These are phyloP conservation scores for Miamiensis avidus DNA, from an alignment of 169 alveolate species.

Conservation along the genomic window DNA sequence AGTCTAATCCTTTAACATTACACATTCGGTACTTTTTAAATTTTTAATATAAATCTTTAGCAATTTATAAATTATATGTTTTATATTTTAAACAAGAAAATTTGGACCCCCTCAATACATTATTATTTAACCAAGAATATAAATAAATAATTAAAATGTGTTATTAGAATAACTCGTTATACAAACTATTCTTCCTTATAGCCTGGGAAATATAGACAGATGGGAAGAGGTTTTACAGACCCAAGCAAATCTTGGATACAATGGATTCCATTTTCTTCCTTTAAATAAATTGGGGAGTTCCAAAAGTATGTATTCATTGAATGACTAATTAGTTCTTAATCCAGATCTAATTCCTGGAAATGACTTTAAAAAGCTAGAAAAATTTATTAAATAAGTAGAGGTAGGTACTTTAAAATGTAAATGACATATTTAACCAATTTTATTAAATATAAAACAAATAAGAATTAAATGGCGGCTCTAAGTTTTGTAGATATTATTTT, in stretches of 20 bases:
- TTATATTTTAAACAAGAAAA: background rate
- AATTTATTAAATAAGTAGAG: background rate
- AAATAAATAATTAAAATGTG: background rate
- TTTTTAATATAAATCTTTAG: background rate
- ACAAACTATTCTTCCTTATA: conserved; percentile 85
- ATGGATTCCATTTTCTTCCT: conserved; percentile 88
- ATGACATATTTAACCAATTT: no score
- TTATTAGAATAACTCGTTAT: conserved; percentile 37
- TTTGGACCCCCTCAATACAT: conserved; percentile 13
- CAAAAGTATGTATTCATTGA: conserved; percentile 70
- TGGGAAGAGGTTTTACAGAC: conserved; percentile 76
- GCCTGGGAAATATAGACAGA: conserved; percentile 83
- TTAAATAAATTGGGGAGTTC: conserved; percentile 77
- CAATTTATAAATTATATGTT: no score
- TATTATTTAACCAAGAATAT: conserved; percentile 7
- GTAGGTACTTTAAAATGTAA: background rate
- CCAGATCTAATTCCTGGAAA: background rate
- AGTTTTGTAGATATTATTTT: conserved; percentile 89
- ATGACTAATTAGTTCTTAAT: background rate
- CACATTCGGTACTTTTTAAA: background rate
- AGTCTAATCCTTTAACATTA: background rate
- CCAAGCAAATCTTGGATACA: conserved; percentile 81
- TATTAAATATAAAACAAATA: no score
- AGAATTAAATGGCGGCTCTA: conserved; percentile 63
- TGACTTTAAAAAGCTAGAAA: background rate